phyloP scores from a whole-genome alignment of 2,329 filamentous ascomycete species.

The Neonectria magnoliae region DNA sequence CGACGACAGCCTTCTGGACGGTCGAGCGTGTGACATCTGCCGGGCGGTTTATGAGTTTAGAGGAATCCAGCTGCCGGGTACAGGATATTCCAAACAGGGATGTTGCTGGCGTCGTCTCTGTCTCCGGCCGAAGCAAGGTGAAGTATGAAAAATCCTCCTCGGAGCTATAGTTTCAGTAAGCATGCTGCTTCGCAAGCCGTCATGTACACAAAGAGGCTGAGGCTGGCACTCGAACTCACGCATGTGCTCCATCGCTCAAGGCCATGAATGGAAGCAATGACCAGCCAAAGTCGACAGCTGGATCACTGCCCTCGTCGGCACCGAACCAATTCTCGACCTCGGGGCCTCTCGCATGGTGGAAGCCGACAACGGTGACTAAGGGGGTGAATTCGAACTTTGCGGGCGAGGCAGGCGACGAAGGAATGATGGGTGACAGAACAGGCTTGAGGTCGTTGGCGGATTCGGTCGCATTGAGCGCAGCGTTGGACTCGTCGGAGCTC shows the following conservation, averaged over 20 bases:
- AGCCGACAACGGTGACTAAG: slow-evolving; percentile 82
- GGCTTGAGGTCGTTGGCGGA: slow-evolving; percentile 41
- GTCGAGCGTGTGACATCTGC: slow-evolving; percentile 95
- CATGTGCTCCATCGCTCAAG: slow-evolving; percentile 92
- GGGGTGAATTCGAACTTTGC: slow-evolving; percentile 64
- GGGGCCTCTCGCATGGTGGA: slow-evolving; percentile 86
- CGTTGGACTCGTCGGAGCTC: slow-evolving; percentile 43
- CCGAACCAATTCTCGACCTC: slow-evolving; percentile 96
- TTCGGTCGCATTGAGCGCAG: slow-evolving; percentile 36
- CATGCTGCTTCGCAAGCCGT: neutral
- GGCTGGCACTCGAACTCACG: slow-evolving; percentile 63
- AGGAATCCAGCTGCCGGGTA: slow-evolving; percentile 88
- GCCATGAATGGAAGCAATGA: slow-evolving; percentile 94
- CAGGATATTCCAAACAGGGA: slow-evolving; percentile 97
- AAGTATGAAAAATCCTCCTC: slow-evolving; percentile 99
- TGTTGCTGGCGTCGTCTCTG: slow-evolving; percentile 66
- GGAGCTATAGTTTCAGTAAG: slow-evolving; percentile 66
- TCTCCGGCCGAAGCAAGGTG: slow-evolving; percentile 78
- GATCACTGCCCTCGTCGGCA: slow-evolving; percentile 76
- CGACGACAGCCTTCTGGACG: slow-evolving; percentile 97
- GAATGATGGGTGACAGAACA: slow-evolving; percentile 46
- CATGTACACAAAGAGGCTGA: neutral
- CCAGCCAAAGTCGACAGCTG: slow-evolving; percentile 88
- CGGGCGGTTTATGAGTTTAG: slow-evolving; percentile 78
- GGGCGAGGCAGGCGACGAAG: slow-evolving; percentile 45